These are phyloP conservation scores for Flaveria brownii DNA, from an alignment of 129 eudicot species.

Conservation along the genomic window DNA sequence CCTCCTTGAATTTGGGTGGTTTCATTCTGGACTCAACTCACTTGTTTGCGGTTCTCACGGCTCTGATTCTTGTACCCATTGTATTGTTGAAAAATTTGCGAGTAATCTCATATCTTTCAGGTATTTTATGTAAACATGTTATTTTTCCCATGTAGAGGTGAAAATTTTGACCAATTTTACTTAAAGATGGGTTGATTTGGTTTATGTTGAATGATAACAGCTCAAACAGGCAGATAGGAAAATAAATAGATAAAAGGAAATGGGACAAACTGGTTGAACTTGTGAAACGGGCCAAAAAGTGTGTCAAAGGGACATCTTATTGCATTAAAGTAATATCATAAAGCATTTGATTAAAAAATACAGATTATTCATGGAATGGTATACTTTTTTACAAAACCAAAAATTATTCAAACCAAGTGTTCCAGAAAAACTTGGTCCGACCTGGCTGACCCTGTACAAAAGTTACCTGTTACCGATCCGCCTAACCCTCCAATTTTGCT, in stretches of 20 bases:
- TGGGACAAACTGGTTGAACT: background rate
- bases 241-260: background rate
- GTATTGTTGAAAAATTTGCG: conserved; percentile 75
- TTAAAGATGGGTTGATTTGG: background rate
- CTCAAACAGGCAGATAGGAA: background rate
- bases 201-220: background rate
- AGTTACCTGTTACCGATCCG: background rate
- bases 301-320: background rate
- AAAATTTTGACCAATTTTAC: conserved; percentile 15
- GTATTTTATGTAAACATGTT: conserved; percentile 29
- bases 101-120: conserved; percentile 81
- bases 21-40: conserved; percentile 63
- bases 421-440: background rate
- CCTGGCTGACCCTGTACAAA: background rate
- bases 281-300: background rate
- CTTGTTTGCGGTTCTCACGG: conserved; percentile 64
- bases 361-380: background rate
- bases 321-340: background rate
- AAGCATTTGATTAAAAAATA: background rate
- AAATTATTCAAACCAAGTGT: background rate
- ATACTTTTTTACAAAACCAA: background rate
- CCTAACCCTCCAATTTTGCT: background rate
- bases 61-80: conserved; percentile 69
- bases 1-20: conserved; percentile 52
- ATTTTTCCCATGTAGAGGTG: background rate